Evolutionary conservation across 2,329 filamentous ascomycete genomes (phyloP).

Genomic region (Geosmithia flava): DNA sequence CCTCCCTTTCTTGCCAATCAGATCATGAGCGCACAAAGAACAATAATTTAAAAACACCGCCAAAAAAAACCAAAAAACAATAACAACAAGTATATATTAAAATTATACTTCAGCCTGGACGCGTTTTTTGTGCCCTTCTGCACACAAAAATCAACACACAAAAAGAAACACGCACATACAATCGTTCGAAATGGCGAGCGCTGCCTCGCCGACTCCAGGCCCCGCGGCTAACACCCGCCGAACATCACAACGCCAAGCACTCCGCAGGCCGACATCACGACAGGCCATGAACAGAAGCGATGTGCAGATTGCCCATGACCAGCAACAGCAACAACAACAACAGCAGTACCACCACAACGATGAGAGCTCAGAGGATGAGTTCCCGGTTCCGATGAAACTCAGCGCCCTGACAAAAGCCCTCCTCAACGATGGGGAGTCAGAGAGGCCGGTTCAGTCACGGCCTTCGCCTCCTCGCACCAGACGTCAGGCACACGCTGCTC

Average conservation of each 20-base stretch:
- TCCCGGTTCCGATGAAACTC: conserved; percentile 83
- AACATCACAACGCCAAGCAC: conserved; percentile 42
- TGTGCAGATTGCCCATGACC: conserved; percentile 20
- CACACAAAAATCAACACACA: background rate
- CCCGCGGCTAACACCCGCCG: conserved; percentile 36
- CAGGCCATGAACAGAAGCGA: conserved; percentile 25
- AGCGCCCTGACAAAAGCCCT: conserved; percentile 86
- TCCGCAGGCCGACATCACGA: conserved; percentile 36
- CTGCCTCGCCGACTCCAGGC: conserved; percentile 43
- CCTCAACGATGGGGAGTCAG: conserved; percentile 42
- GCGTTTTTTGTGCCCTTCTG: too few species aligned
- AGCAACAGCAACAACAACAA: conserved; percentile 14
- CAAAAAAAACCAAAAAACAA: too few species aligned
- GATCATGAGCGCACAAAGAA: conserved; percentile 25
- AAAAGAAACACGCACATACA: background rate
- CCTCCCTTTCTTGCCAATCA: conserved; percentile 5
- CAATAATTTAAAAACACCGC: conserved; percentile 18
- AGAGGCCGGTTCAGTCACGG: conserved; percentile 15
- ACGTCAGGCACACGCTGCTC: conserved; percentile 30
- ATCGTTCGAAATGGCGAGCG: conserved; percentile 27
- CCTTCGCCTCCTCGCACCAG: conserved; percentile 34
- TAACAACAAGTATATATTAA: background rate
- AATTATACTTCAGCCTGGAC: too few species aligned
- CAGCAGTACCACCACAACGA: conserved; percentile 28
- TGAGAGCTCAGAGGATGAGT: conserved; percentile 92